Evolutionary conservation across 805 yeast genomes (phyloP), one percentile per base, ranked within the genome.

Genomic region (Cyberlindnera meyerae): DNA sequence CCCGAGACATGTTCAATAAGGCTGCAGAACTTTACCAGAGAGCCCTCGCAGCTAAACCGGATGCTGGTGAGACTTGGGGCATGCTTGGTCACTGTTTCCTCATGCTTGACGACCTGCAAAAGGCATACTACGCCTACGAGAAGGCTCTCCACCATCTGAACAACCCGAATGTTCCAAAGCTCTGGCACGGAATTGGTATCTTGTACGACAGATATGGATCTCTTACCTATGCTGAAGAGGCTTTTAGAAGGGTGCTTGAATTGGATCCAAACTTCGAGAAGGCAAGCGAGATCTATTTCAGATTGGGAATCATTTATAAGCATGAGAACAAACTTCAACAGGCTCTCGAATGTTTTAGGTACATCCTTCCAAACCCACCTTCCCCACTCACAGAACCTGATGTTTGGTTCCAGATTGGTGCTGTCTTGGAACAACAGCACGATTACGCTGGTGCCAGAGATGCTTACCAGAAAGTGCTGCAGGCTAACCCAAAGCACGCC

Each of bases 101-200:
- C 50, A 93, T 93, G 96, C 68, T 89, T 58, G 98, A 93, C 61
- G 98, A 93, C 54, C 71, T 93, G 43, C 96, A 86, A 60, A 77
- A 95, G 52, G 97, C 97, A 7, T 93, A 93, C 59, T 82, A 89
- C 30, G 95, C 97, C 3, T 93, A 93, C 65, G 98, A 93, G 65
- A 89, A 94, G 57, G 97, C 97, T 3, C 68, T 93, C 33, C 83
- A 85, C 61, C 93, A 87, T 58, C 65, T 89, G 56, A 86, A 84
- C 45, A 90, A 93, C 55, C 94, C 96, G 31, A 86, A 87, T 49
- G 97, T 89, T 37, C 97, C 97, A 39, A 88, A 88, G 58, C 73
- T 93, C 49, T 93, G 98, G 98, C 97, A 93, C 62, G 98, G 98
- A 0, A 90, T 93, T 47, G 98, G 98, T 24, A 93, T 93, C 41